Base-by-base conservation (phyloP, 345 rosid genomes). In the Stellera chamaejasme region DNA sequence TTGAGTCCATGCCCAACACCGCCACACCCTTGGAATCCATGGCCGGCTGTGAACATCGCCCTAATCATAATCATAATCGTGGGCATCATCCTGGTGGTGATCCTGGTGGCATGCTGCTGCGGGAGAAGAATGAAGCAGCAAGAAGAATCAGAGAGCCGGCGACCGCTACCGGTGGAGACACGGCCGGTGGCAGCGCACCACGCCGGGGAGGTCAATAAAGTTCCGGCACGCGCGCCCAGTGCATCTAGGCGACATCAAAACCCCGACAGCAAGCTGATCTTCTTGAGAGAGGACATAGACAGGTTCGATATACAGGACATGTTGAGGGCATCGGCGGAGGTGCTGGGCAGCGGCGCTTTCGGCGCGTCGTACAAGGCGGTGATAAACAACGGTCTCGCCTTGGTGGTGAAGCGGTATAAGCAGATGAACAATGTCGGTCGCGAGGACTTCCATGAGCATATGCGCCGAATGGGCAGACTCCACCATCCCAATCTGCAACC, bases 341-440 rank as follows among this genome's bases (percentile, higher is more conserved):
- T 87, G 32, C 62, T 87, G 63, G 96, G 96, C 32, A 87, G 96
- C 59, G 96, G 92, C 52, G 82, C 82, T 27, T 87, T 82, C 52
- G 92, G 96, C 27, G 75, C 89, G 56, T 84, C 96, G 3, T 87
- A 82, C 50, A 87, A 87, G 63, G 84, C 96, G 0, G 71, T 58
- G 8, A 73, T 80, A 27, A 27, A 39, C 50, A 49, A 44, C 2
- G 82, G 78, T 6, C 57, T 58, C 45, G 54, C 72, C 1, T n/a
- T 80, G 50, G 96, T 87, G 45, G 96, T 84, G 52, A 87, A 87
- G 81, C 77, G 89, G 77, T 87, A 84, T 50, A 79, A 82, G 61
- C 83, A 82, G 54, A 87, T 87, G 95, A 87, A 69, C 60, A 75
- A 71, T 32, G 76, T 83, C 0, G 84, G 88, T n/a, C 70, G 82